These are phyloP conservation scores for Orychophragmus violaceus DNA, from an alignment of 345 rosid species.

Conservation along the genomic window DNA sequence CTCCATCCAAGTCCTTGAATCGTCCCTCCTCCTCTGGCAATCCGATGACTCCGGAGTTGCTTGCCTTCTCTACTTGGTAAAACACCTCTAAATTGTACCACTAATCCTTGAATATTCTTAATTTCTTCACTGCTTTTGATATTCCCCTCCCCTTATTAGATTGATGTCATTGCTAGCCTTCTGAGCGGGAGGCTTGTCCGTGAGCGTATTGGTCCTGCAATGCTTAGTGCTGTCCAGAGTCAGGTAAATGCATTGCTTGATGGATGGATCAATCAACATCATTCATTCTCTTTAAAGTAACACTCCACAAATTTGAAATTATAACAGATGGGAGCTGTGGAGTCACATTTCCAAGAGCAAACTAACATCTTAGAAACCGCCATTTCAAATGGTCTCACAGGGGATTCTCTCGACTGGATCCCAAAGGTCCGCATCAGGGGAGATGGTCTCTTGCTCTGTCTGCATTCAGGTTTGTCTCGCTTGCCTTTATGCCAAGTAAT, in stretches of 20 bases:
- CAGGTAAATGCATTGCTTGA: constrained; percentile 67
- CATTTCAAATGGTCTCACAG: constrained; percentile 56
- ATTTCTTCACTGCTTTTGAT: too few species aligned
- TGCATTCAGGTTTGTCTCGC: constrained; percentile 71
- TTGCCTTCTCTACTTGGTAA: constrained; percentile 87
- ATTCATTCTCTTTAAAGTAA: too few species aligned
- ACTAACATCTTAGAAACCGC: constrained; percentile 79
- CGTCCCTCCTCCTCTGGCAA: constrained; percentile 88
- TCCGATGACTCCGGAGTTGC: constrained; percentile 87
- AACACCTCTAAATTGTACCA: too few species aligned
- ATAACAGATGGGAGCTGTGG: constrained; percentile 83
- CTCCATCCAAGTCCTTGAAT: constrained; percentile 93
- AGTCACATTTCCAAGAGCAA: constrained; percentile 59
- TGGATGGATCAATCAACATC: too few species aligned
- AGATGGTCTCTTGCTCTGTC: constrained; percentile 69
- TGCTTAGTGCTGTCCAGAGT: constrained; percentile 96
- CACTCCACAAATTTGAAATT: too few species aligned
- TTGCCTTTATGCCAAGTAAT: neutral
- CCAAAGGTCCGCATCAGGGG: constrained; percentile 80
- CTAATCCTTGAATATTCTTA: too few species aligned
- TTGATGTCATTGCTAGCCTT: constrained; percentile 91
- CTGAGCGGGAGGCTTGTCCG: constrained; percentile 94
- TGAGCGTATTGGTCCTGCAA: constrained; percentile 91
- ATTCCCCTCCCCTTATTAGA: too few species aligned
- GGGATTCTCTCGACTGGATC: constrained; percentile 70